Evolutionary conservation across 2,329 filamentous ascomycete genomes (phyloP).

Genomic region (Penicillium sp.): DNA sequence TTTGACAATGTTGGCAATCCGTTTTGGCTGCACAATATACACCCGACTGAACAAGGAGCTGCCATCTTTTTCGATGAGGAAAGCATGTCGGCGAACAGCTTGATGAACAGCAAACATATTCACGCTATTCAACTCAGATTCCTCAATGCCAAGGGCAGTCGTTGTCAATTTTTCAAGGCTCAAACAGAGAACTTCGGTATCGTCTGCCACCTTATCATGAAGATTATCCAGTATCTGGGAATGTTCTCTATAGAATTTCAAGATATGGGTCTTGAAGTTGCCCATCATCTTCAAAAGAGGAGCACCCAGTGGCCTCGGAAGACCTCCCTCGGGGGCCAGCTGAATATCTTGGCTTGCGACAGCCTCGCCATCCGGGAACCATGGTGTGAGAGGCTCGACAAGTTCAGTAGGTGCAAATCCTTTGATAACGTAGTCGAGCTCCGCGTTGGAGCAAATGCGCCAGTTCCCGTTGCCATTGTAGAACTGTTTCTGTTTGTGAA

Average conservation of each 20-base stretch:
- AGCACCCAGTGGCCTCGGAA: slow-evolving; percentile 41
- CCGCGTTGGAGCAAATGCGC: slow-evolving; percentile 38
- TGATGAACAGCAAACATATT: slow-evolving; percentile 39
- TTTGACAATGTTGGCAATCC: slow-evolving; percentile 50
- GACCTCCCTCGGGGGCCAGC: slow-evolving; percentile 41
- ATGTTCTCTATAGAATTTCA: slow-evolving; percentile 38
- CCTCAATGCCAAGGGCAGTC: slow-evolving; percentile 34
- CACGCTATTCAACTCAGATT: slow-evolving; percentile 32
- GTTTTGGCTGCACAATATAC: slow-evolving; percentile 54
- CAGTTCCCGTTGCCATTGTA: slow-evolving; percentile 47
- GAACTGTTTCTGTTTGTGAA: slow-evolving; percentile 45
- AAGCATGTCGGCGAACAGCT: slow-evolving; percentile 32
- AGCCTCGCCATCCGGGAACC: slow-evolving; percentile 47
- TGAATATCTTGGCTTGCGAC: slow-evolving; percentile 34
- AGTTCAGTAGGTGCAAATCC: slow-evolving; percentile 48
- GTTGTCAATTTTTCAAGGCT: slow-evolving; percentile 41
- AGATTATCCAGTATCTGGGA: slow-evolving; percentile 37
- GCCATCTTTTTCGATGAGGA: slow-evolving; percentile 37
- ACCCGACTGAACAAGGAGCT: slow-evolving; percentile 36
- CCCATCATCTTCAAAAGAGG: slow-evolving; percentile 37
- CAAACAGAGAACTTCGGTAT: slow-evolving; percentile 34
- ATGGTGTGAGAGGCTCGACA: slow-evolving; percentile 50
- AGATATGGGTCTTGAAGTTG: slow-evolving; percentile 35
- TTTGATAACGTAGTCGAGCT: slow-evolving; percentile 52
- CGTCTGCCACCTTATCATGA: slow-evolving; percentile 41